Evolutionary conservation across 2,329 filamentous ascomycete genomes (phyloP).

Genomic region (Chalaropsis ovoidea): DNA sequence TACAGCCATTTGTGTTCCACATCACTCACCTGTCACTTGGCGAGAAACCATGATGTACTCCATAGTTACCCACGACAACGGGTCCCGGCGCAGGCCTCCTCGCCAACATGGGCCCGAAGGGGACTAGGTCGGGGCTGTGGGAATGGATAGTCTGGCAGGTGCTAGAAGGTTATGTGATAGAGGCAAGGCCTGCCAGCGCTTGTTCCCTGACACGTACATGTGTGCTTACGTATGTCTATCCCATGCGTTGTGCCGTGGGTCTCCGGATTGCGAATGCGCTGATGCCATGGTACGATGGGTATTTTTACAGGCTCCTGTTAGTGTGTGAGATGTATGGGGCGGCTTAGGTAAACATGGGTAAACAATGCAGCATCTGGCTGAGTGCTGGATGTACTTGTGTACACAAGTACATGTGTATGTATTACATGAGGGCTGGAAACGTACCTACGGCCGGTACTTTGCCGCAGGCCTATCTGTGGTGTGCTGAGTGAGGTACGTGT

Average conservation of each 20-base stretch:
- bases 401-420: too few species aligned
- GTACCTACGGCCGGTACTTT: too few species aligned
- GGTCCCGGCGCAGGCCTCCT: neutral
- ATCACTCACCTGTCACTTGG: neutral
- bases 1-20: neutral
- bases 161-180: neutral
- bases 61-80: neutral
- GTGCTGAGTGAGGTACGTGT: neutral
- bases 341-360: too few species aligned
- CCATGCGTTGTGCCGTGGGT: neutral
- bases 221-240: conserved; percentile 7
- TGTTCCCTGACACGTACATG: neutral
- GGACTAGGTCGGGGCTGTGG: neutral
- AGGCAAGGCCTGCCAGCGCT: neutral
- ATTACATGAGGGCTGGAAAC: too few species aligned
- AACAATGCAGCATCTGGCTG: too few species aligned
- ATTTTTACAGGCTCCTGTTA: too few species aligned
- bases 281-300: neutral
- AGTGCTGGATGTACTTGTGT: too few species aligned
- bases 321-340: too few species aligned
- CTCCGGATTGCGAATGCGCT: neutral
- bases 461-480: too few species aligned
- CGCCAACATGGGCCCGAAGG: neutral
- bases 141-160: neutral
- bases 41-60: neutral